Evolutionary conservation across 805 yeast genomes (phyloP).

Genomic region (Yarrowia osloensis): DNA sequence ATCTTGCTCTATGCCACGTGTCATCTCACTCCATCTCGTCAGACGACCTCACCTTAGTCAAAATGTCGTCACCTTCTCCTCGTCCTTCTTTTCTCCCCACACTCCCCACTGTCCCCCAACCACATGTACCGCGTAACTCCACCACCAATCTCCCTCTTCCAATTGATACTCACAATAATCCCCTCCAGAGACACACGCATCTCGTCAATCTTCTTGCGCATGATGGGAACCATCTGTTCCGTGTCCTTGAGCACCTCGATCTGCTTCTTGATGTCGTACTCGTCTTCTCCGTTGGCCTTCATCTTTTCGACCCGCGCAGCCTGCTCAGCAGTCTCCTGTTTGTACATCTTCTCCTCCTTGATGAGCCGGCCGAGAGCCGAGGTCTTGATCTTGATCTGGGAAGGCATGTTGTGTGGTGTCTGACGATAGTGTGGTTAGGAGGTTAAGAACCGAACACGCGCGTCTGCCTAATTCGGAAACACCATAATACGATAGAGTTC

Average conservation of each 20-base stretch:
- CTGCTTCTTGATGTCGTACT: slow-evolving; percentile 62
- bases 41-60: too few species aligned
- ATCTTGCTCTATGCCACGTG: too few species aligned
- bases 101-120: too few species aligned
- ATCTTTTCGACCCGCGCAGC: slow-evolving; percentile 51
- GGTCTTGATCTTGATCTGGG: slow-evolving; percentile 67
- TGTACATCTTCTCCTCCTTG: slow-evolving; percentile 66
- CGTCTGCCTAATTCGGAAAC: not conserved
- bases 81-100: too few species aligned
- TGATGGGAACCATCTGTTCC: slow-evolving; percentile 52
- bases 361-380: slow-evolving; percentile 67
- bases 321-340: slow-evolving; percentile 60
- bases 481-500: not conserved
- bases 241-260: slow-evolving; percentile 57
- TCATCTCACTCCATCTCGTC: too few species aligned
- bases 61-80: too few species aligned
- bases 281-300: slow-evolving; percentile 54
- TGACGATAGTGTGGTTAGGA: not conserved
- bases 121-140: too few species aligned
- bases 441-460: not conserved
- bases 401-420: slow-evolving; percentile 49
- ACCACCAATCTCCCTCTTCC: too few species aligned
- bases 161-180: slow-evolving; percentile 44
- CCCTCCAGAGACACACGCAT: slow-evolving; percentile 47
- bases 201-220: slow-evolving; percentile 48